These are phyloP conservation scores for Magnolia changhungtana DNA, from an alignment of 164 flowering plant species.

Conservation along the genomic window DNA sequence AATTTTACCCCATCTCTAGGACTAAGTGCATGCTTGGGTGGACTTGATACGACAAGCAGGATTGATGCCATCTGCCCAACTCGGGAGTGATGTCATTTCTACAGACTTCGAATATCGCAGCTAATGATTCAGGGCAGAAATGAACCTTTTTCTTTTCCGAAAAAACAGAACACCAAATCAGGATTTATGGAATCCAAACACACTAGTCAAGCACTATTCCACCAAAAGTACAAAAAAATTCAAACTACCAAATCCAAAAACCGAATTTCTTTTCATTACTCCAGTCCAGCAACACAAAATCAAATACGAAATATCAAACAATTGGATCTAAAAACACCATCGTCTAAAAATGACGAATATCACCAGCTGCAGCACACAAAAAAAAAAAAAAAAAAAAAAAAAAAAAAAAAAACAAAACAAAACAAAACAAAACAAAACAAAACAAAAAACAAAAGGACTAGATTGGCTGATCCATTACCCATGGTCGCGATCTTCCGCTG, in stretches of 20 bases:
- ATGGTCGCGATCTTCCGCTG: conserved; percentile 53
- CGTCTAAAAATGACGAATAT: not conserved
- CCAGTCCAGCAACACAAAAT: not conserved
- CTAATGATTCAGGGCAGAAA: not conserved
- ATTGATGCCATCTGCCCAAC: not conserved
- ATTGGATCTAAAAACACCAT: too few relatives aligned
- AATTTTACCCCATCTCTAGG: not conserved
- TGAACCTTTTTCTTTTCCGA: not conserved
- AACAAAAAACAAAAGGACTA: not conserved
- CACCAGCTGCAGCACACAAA: not conserved
- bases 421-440: not conserved
- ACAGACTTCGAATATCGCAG: not conserved
- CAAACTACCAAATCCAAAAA: too few relatives aligned
- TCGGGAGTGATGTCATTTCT: not conserved
- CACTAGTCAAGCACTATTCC: not conserved
- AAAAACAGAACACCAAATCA: not conserved
- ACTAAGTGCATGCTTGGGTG: not conserved
- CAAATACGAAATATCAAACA: not conserved
- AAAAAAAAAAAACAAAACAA: too few relatives aligned
- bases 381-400: not conserved
- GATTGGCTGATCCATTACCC: conserved; percentile 18
- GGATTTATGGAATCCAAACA: not conserved
- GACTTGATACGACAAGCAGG: not conserved
- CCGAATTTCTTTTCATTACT: too few relatives aligned
- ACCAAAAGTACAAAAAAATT: not conserved